Evolutionary conservation across 1,284 basidiomycete species (phyloP).

Genomic region (Mycosarcoma mackinlayi): DNA sequence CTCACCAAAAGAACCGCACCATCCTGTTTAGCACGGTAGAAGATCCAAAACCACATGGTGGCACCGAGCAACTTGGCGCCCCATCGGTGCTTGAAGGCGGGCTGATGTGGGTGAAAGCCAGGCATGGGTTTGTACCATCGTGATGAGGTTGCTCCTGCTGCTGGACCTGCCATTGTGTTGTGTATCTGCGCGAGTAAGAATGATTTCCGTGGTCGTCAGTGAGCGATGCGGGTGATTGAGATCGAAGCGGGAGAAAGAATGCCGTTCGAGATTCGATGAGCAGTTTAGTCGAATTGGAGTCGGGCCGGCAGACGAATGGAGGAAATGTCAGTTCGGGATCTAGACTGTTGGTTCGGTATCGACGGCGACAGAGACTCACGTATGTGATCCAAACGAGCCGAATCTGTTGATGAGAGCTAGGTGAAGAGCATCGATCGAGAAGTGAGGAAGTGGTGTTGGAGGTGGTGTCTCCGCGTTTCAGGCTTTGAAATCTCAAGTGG

Average conservation of each 20-base stretch:
- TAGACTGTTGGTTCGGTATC: no score
- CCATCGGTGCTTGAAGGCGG: conserved; percentile 61
- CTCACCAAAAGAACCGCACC: conserved; percentile 66
- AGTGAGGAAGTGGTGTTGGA: not conserved
- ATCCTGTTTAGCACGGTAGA: conserved; percentile 66
- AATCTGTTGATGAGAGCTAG: no score
- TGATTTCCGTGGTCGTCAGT: no score
- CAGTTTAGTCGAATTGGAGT: no score
- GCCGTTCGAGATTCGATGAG: no score
- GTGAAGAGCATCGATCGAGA: no score
- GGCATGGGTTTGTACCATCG: conserved; percentile 60
- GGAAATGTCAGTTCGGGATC: no score
- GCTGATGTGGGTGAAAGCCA: conserved; percentile 64
- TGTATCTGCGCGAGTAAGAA: no score
- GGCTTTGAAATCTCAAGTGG: not conserved
- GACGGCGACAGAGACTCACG: not conserved
- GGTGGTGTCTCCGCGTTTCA: conserved; percentile 4
- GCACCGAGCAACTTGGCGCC: conserved; percentile 64
- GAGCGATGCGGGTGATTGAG: no score
- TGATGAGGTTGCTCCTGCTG: conserved; percentile 25
- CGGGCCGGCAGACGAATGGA: no score
- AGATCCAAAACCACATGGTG: conserved; percentile 68
- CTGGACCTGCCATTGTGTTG: conserved; percentile 26
- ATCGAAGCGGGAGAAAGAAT: no score
- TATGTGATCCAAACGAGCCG: not conserved